These are phyloP conservation scores for Juncus effusus DNA, from an alignment of 176 grass and related monocot genomes.

Conservation along the genomic window DNA sequence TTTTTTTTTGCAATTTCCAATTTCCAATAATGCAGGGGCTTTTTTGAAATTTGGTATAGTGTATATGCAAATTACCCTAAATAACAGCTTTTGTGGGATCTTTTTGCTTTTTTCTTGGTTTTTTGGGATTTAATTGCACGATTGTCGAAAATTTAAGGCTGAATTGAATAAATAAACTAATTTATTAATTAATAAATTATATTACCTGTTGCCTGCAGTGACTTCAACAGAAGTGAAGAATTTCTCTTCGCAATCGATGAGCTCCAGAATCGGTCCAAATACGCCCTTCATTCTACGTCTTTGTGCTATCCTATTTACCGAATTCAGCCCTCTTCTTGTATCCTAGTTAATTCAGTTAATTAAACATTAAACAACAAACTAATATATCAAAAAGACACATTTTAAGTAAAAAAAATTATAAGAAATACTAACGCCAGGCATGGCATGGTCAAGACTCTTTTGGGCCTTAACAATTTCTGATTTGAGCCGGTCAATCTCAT, in stretches of 20 bases:
- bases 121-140: not conserved
- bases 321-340: conserved; percentile 92
- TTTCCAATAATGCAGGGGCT: not conserved
- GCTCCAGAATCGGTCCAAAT: conserved; percentile 88
- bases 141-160: not conserved
- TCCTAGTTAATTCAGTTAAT: conserved; percentile 49
- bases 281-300: conserved; percentile 75
- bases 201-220: conserved; percentile 84
- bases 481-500: conserved; percentile 70
- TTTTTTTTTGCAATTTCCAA: not conserved
- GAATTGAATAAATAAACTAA: not conserved
- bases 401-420: conserved; percentile 11
- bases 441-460: conserved; percentile 90
- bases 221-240: conserved; percentile 99
- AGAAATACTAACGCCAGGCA: conserved; percentile 59
- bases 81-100: too few species aligned
- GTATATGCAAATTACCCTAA: too few species aligned
- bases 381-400: not conserved
- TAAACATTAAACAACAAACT: conserved; percentile 11
- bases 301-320: conserved; percentile 85
- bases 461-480: conserved; percentile 77
- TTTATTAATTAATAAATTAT: conserved; percentile 1
- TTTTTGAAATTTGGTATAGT: too few species aligned
- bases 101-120: too few species aligned
- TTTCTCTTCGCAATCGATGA: conserved; percentile 90